Percentiles rank a stretch among this genome's conserved stretches.
These are phyloP conservation scores for Edaphochlamys debaryana DNA, from an alignment of 139 green algal species.

Conservation along the genomic window DNA sequence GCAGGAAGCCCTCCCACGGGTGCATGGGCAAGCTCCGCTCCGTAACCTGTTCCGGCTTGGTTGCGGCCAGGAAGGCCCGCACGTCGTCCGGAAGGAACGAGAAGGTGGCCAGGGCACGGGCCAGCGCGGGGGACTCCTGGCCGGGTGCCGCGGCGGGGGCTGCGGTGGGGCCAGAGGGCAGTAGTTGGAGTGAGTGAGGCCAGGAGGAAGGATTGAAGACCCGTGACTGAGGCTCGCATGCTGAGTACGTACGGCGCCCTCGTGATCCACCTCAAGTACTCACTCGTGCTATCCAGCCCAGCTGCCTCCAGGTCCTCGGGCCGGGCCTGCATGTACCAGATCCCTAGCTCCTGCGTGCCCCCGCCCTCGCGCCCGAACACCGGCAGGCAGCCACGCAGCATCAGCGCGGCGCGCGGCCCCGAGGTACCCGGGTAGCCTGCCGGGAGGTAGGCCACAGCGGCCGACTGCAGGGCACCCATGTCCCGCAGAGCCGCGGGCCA, in stretches of 20 bases:
- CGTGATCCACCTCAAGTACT: background rate
- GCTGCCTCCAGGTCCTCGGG: background rate
- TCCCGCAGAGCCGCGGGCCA: background rate
- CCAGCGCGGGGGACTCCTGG: background rate
- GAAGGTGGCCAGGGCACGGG: background rate
- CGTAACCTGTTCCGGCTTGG: background rate
- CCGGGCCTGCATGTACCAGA: background rate
- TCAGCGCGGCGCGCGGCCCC: background rate
- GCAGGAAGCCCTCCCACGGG: background rate
- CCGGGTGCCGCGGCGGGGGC: no score
- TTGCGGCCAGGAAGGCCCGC: background rate
- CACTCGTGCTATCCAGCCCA: background rate
- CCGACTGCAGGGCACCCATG: background rate
- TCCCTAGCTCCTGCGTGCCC: background rate
- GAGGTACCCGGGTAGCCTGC: background rate
- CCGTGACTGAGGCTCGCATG: background rate
- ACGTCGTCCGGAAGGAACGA: background rate
- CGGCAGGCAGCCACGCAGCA: background rate
- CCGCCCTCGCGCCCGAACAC: background rate
- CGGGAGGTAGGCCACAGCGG: background rate
- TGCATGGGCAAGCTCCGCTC: conserved; percentile 5
- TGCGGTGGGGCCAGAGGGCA: background rate
- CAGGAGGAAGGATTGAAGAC: background rate
- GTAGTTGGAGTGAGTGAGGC: background rate
- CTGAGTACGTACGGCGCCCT: background rate